Evolutionary conservation across 768 basidiomycete species (phyloP).

Genomic region (Tephrocybe sp.): DNA sequence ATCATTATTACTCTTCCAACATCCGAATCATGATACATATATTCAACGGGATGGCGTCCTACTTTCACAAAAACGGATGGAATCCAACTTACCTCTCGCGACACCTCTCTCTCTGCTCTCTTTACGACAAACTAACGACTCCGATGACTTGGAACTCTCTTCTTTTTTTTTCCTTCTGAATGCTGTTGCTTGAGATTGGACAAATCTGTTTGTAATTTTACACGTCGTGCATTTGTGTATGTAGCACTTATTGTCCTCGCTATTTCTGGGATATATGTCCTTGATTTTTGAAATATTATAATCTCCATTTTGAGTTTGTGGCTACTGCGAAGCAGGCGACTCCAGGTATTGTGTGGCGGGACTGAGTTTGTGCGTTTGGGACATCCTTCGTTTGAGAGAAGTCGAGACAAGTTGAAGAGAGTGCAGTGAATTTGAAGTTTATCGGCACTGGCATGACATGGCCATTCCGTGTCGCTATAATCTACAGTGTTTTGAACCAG

Average conservation of each 20-base stretch:
- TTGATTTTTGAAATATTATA: too few relatives aligned
- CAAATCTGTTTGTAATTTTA: constrained; percentile 14
- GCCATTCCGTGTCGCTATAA: too few relatives aligned
- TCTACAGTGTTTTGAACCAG: too few relatives aligned
- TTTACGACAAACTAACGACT: background rate
- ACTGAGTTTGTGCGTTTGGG: too few relatives aligned
- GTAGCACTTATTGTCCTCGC: background rate
- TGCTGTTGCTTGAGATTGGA: too few relatives aligned
- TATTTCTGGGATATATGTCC: background rate
- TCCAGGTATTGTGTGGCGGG: too few relatives aligned
- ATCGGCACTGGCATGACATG: too few relatives aligned
- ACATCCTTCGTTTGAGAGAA: too few relatives aligned
- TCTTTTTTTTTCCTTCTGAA: background rate
- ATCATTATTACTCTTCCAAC: constrained; percentile 3
- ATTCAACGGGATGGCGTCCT: background rate
- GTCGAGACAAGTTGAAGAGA: too few relatives aligned
- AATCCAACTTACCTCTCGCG: background rate
- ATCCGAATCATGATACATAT: background rate
- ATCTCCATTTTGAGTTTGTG: too few relatives aligned
- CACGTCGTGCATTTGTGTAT: constrained; percentile 5
- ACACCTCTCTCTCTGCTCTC: background rate
- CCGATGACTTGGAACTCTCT: background rate
- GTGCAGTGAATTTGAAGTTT: too few relatives aligned
- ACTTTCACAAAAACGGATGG: background rate
- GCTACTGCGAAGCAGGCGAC: too few relatives aligned